Percentiles rank a stretch among this genome's conserved stretches.
phyloP scores from a whole-genome alignment of 106 monocot species.

The Dendrobium catenatum region DNA sequence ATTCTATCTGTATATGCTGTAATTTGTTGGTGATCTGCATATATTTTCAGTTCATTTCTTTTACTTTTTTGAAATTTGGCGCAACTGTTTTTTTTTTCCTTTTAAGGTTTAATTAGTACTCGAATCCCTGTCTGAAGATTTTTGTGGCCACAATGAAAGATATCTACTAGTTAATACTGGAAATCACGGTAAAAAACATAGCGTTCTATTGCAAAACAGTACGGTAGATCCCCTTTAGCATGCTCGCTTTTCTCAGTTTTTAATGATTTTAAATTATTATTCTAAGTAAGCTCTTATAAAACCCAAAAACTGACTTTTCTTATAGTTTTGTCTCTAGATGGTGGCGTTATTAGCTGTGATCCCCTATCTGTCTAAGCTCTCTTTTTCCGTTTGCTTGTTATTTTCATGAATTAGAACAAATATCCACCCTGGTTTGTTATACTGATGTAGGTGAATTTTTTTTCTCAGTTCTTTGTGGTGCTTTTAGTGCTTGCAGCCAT shows the following conservation, averaged over 20 bases:
- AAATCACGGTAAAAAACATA: neutral
- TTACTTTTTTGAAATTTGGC: neutral
- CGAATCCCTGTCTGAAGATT: neutral
- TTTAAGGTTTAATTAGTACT: neutral
- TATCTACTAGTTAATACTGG: neutral
- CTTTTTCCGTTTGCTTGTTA: neutral
- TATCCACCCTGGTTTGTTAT: neutral
- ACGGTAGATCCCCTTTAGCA: neutral
- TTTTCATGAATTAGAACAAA: neutral
- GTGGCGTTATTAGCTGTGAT: neutral
- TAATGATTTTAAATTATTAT: constrained; percentile 4
- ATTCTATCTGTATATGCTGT: neutral
- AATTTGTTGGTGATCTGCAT: neutral
- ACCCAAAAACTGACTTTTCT: neutral
- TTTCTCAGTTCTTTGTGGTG: constrained; percentile 25
- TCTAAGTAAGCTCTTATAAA: neutral
- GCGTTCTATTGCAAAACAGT: neutral
- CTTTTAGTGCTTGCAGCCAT: constrained; percentile 19
- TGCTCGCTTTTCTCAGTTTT: neutral
- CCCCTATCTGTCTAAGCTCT: neutral
- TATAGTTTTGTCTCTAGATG: neutral
- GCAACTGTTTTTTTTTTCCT: neutral
- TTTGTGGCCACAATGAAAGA: neutral
- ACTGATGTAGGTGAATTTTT: neutral
- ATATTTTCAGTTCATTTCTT: neutral